A percentile compares a stretch with the other conserved stretches of the same genome.
Evolutionary conservation across 2,329 filamentous ascomycete genomes (phyloP).

Genomic region (Botrytis fabae): DNA sequence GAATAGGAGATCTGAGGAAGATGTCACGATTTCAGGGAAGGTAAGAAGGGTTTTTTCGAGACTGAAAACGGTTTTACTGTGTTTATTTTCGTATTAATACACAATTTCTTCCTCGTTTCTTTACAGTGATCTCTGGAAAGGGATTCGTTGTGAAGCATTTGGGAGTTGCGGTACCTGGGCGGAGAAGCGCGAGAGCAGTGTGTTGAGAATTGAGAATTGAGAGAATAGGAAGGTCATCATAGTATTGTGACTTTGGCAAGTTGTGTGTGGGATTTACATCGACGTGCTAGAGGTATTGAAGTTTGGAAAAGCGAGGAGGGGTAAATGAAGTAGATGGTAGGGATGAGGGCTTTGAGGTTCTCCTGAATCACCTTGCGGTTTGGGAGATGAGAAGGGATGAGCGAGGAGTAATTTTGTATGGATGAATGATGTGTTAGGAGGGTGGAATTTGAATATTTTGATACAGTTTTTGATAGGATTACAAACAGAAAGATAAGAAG

Average conservation of each 20-base stretch:
- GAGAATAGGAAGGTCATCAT: no score
- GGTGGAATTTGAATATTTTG: accelerated
- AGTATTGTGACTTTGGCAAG: no score
- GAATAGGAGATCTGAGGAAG: no score
- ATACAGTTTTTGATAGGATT: accelerated
- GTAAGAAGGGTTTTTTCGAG: neutral
- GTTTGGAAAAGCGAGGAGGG: neutral
- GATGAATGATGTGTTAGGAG: neutral
- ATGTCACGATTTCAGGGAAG: neutral
- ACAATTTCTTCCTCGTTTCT: neutral
- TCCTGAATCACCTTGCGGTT: neutral
- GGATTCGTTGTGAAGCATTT: no score
- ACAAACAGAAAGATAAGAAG: neutral
- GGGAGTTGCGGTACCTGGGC: neutral
- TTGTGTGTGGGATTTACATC: accelerated
- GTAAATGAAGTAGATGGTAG: neutral
- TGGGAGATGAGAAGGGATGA: accelerated
- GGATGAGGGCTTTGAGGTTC: neutral
- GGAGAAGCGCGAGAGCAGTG: accelerated
- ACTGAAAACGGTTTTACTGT: neutral
- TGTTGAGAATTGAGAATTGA: no score
- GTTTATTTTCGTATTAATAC: neutral
- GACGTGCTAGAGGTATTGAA: no score
- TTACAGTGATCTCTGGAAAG: no score
- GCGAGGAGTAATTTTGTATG: neutral